Conservation (phyloP, 2,329 filamentous ascomycete genomes). For the Podosphaera fusca region DNA sequence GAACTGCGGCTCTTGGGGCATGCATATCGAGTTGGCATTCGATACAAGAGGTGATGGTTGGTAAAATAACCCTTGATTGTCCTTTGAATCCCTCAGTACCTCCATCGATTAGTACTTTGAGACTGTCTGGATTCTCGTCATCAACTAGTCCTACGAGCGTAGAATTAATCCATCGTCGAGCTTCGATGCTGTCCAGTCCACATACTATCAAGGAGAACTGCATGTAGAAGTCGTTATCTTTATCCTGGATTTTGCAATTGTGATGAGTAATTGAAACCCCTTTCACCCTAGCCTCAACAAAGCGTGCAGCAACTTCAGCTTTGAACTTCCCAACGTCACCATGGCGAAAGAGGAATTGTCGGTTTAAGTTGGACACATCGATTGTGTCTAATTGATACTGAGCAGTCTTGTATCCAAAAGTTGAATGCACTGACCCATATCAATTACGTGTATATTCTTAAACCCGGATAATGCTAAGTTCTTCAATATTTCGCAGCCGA, state of each 20-base stretch:
- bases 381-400: slow-evolving; percentile 50
- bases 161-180: slow-evolving; percentile 94
- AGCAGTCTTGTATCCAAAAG: neutral
- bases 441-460: slow-evolving; percentile 92
- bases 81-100: slow-evolving; percentile 97
- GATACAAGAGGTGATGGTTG: slow-evolving; percentile 83
- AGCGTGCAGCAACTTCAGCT: slow-evolving; percentile 75
- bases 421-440: slow-evolving; percentile 53
- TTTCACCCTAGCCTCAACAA: slow-evolving; percentile 73
- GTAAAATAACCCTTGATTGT: slow-evolving; percentile 77
- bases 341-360: slow-evolving; percentile 87
- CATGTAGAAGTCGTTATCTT: slow-evolving; percentile 89
- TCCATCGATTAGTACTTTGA: slow-evolving; percentile 89
- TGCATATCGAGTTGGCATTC: slow-evolving; percentile 98
- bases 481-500: slow-evolving; percentile 93
- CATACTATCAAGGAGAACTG: slow-evolving; percentile 89
- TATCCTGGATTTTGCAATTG: slow-evolving; percentile 89
- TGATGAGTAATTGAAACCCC: slow-evolving; percentile 85
- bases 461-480: slow-evolving; percentile 89
- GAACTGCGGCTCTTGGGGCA: slow-evolving; percentile 86
- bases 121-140: slow-evolving; percentile 52
- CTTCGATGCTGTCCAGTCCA: slow-evolving; percentile 90
- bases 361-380: slow-evolving; percentile 92
- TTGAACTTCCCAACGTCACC: slow-evolving; percentile 83
- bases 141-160: slow-evolving; percentile 83